Evolutionary conservation across 2,329 filamentous ascomycete genomes (phyloP), one percentile per base, ranked within the genome.

Genomic region (Fusarium papillatum): DNA sequence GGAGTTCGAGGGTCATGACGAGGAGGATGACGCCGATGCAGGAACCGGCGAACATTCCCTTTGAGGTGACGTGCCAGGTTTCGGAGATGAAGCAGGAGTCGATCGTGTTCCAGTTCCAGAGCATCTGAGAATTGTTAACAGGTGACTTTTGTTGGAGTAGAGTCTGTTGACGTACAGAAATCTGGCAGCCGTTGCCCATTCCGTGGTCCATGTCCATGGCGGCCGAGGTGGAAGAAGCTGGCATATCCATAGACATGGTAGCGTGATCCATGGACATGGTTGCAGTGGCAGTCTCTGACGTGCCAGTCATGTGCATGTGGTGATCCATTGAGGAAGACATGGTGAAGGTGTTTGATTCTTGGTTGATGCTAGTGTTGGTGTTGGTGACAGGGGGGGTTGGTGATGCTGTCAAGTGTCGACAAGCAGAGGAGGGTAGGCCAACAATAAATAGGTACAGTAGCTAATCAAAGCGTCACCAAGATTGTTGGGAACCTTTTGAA

Each of bases 1-100:
- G 88, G 69, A 92, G 86, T 81, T 97, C 94, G 77, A 97, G 92
- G 8, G 85, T 80, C 64, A 96, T 88, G 76, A 94, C 93, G 65
- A 97, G 91, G n/a, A 93, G 85, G 72, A 95, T 87, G 41, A 95
- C 92, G 71, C 93, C 94, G 80, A 97, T 93, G 85, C 95, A 97
- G 64, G 92, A 94, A 26, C 93, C 94, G 60, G 93, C 94, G 81
- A 97, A 96, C 89, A 93, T 93, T 82, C 89, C 92, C 4, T 83
- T 85, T 29, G 92, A 93, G 19, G 86, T 92, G 82, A 96, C 90
- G 80, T 92, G 92, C 94, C 95, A 97, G 26, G 88, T 87, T 10
- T 82, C 78, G 29, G 93, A 85, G 80, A 97, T 89, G 88, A 97
- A 96, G 78, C 83, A 95, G 24, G 92, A 84, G 81, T 94, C 91